These are phyloP conservation scores for Backusella mclennaniae DNA, from an alignment of 192 early-diverging fungal species.

Conservation along the genomic window DNA sequence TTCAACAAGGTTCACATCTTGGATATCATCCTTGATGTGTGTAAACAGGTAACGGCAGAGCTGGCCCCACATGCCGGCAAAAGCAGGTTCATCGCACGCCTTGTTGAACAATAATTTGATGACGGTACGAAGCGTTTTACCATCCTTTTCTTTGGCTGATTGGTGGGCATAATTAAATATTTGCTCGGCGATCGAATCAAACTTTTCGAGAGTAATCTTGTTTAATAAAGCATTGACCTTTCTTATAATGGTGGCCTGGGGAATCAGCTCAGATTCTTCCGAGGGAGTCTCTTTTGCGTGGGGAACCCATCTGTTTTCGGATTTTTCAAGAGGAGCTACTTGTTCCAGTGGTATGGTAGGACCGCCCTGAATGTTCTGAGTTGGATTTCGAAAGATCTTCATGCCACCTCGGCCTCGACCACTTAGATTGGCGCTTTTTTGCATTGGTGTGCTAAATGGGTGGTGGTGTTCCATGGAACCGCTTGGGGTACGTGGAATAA, in stretches of 20 bases:
- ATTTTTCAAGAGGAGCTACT: conserved; percentile 76
- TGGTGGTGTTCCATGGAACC: not conserved
- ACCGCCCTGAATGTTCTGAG: conserved; percentile 32
- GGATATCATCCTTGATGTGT: conserved; percentile 48
- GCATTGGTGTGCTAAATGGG: conserved; percentile 30
- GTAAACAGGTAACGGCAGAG: conserved; percentile 84
- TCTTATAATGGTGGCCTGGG: conserved; percentile 61
- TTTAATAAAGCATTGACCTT: conserved; percentile 91
- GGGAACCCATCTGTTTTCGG: conserved; percentile 83
- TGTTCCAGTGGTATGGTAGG: conserved; percentile 54
- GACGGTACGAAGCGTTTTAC: conserved; percentile 75
- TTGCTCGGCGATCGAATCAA: conserved; percentile 81
- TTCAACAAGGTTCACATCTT: conserved; percentile 58
- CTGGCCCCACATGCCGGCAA: conserved; percentile 85
- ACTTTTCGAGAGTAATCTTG: conserved; percentile 97
- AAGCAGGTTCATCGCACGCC: conserved; percentile 91
- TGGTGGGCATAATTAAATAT: conserved; percentile 80
- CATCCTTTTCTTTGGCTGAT: conserved; percentile 63
- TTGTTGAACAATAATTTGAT: conserved; percentile 92
- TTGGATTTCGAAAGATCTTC: conserved; percentile 37
- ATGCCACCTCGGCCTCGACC: conserved; percentile 36
- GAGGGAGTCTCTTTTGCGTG: conserved; percentile 11
- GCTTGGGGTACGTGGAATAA: conserved; percentile 43
- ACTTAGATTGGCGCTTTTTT: conserved; percentile 9
- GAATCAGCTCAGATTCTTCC: conserved; percentile 25